phyloP scores from a whole-genome alignment of 768 basidiomycete genomes.

The Phylloporus arenicola region DNA sequence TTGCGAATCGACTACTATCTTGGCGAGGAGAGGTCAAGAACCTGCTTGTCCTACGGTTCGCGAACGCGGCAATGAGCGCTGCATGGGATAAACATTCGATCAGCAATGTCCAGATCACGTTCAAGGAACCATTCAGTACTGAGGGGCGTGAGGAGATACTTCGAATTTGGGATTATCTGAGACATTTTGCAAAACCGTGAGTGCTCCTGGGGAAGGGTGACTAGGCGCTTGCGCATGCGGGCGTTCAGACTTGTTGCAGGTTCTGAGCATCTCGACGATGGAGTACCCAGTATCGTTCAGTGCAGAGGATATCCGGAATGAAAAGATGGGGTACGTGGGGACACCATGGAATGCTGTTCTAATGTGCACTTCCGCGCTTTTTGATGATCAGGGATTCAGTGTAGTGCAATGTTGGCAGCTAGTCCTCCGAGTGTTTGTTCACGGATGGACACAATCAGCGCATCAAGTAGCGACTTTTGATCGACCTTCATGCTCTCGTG shows the following conservation, averaged over 20 bases:
- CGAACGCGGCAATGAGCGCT: slow-evolving; percentile 83
- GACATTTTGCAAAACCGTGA: slow-evolving; percentile 97
- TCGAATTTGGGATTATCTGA: slow-evolving; percentile 98
- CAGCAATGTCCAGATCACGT: slow-evolving; percentile 96
- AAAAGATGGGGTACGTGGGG: slow-evolving; percentile 61
- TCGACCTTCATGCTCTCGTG: too few relatives aligned
- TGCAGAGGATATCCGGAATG: slow-evolving; percentile 95
- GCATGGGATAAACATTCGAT: slow-evolving; percentile 96
- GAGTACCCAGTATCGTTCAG: slow-evolving; percentile 98
- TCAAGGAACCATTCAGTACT: slow-evolving; percentile 99
- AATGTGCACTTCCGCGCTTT: slow-evolving; percentile 13
- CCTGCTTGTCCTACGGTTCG: slow-evolving; percentile 90
- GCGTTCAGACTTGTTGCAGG: slow-evolving; percentile 81
- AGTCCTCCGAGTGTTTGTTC: too few relatives aligned
- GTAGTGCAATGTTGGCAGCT: too few relatives aligned
- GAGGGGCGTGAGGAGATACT: slow-evolving; percentile 99
- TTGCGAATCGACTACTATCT: slow-evolving; percentile 99
- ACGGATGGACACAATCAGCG: background rate
- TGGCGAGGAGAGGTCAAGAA: slow-evolving; percentile 99
- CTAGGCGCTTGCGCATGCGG: slow-evolving; percentile 13
- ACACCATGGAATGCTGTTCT: slow-evolving; percentile 10
- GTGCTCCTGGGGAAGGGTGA: slow-evolving; percentile 32
- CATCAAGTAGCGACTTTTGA: background rate
- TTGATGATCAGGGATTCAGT: too few relatives aligned
- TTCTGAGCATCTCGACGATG: slow-evolving; percentile 93